Evolutionary conservation across 176 grass and related monocot species (phyloP).

Genomic region (Oryza punctata): DNA sequence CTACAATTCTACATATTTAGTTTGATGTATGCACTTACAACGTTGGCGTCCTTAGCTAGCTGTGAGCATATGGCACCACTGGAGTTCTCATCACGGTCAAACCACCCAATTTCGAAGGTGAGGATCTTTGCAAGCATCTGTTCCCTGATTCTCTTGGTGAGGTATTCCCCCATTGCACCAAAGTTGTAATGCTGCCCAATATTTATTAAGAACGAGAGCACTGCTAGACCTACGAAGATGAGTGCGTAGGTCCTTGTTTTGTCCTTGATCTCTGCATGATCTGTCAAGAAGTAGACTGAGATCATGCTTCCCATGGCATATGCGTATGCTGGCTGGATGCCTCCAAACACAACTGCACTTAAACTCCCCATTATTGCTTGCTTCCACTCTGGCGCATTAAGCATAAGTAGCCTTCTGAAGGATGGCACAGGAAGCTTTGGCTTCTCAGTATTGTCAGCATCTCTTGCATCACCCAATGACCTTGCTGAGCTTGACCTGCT

Average conservation of each 20-base stretch:
- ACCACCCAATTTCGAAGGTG: slow-evolving; percentile 95
- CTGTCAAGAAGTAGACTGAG: slow-evolving; percentile 82
- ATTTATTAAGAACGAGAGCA: slow-evolving; percentile 86
- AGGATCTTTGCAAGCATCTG: slow-evolving; percentile 89
- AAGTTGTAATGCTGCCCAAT: slow-evolving; percentile 98
- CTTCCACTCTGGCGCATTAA: slow-evolving; percentile 94
- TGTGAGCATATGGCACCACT: slow-evolving; percentile 90
- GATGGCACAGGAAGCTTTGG: slow-evolving; percentile 63
- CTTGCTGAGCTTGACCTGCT: slow-evolving; percentile 80
- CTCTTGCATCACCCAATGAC: slow-evolving; percentile 53
- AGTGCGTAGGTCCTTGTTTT: slow-evolving; percentile 79
- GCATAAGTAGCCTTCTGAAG: slow-evolving; percentile 79
- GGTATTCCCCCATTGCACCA: slow-evolving; percentile 91
- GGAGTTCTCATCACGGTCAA: slow-evolving; percentile 92
- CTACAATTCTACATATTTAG: not conserved
- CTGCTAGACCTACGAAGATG: slow-evolving; percentile 66
- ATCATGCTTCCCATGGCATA: slow-evolving; percentile 95
- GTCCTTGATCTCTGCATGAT: slow-evolving; percentile 71
- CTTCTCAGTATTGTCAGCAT: slow-evolving; percentile 30
- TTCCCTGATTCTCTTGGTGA: slow-evolving; percentile 91
- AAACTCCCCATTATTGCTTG: slow-evolving; percentile 69
- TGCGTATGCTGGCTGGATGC: slow-evolving; percentile 81
- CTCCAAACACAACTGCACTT: slow-evolving; percentile 81
- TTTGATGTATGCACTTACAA: slow-evolving; percentile 50
- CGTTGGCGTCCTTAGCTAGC: slow-evolving; percentile 94